Evolutionary conservation across 2,329 filamentous ascomycete species (phyloP), one percentile per base, ranked within the genome.

Genomic region (Penicillium glabrum): DNA sequence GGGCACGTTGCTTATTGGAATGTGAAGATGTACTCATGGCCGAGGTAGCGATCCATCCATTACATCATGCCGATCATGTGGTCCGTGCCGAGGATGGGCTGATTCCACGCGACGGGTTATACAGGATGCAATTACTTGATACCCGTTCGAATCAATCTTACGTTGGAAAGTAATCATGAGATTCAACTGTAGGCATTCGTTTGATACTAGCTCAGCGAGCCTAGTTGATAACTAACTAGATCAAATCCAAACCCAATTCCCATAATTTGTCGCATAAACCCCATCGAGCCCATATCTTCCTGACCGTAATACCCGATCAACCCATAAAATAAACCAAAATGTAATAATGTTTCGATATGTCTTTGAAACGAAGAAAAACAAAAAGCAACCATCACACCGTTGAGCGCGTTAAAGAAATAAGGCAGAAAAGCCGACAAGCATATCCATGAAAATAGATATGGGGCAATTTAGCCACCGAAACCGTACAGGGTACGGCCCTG

Each of bases 401-500:
- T 51, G 47, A 50, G 54, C 62, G 51, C 64, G 56, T 66, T 57
- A 68, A 59, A 58, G 29, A 41, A 21, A 45, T 39, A 47, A 48
- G 29, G 49, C 16, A 5, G 23, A 46, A 14, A 50, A 50, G 41
- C 23, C 31, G 21, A 24, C 16, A 39, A 33, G n/a, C n/a, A 53
- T 29, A 39, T 33, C 51, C 24, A 26, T 27, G 14, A 27, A 53
- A 9, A 13, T 11, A 39, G 45, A 33, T 14, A 26, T n/a, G 31
- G 16, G n/a, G 13, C 16, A 47, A 33, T 69, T 84, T 90, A 93
- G 83, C 89, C 89, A 83, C 89, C 89, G 83, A 92, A 92, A 81
- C 89, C 89, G 82, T 93, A 93, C 60, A 93, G 88, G 73, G 89
- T 90, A 73, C 83, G 82, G 75, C 83, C 83, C 79, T 86, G 83